Conservation (phyloP, 108 stramenopile genomes). For the Cyclostephanos tholiformis region DNA sequence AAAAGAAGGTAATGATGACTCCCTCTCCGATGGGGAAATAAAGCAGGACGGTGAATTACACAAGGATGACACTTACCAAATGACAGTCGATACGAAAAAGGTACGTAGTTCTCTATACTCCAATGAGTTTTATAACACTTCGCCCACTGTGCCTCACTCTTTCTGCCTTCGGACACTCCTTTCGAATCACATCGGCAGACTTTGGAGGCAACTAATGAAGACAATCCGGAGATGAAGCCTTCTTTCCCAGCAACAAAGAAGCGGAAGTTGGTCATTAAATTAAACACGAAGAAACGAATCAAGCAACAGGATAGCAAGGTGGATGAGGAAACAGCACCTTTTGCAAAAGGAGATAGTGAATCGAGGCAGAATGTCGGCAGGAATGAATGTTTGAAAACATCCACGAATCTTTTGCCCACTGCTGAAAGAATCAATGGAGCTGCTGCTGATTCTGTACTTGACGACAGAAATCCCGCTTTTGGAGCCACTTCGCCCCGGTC, state of each 20-base stretch:
- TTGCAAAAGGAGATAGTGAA: constrained; percentile 10
- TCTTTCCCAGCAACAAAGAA: constrained; percentile 23
- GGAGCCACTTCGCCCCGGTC: constrained; percentile 2
- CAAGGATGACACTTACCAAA: neutral
- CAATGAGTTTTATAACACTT: neutral
- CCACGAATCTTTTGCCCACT: neutral
- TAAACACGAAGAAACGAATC: constrained; percentile 35
- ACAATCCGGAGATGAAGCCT: neutral
- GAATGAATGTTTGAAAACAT: constrained; percentile 14
- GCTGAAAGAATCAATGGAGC: constrained; percentile 13
- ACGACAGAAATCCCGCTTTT: constrained; percentile 13
- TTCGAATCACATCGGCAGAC: neutral
- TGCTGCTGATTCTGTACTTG: constrained; percentile 14
- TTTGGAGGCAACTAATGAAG: constrained; percentile 1
- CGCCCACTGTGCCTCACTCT: neutral
- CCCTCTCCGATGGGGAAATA: constrained; percentile 33
- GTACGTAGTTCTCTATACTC: neutral
- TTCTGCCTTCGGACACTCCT: neutral
- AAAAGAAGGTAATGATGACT: constrained; percentile 7
- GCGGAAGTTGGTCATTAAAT: constrained; percentile 48
- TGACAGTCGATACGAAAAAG: neutral
- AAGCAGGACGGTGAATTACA: constrained; percentile 15
- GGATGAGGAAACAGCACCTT: neutral
- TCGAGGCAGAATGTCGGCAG: constrained; percentile 20
- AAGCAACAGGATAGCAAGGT: neutral